phyloP scores from a whole-genome alignment of 139 green algal species.

The Axilococcus clingmanii region DNA sequence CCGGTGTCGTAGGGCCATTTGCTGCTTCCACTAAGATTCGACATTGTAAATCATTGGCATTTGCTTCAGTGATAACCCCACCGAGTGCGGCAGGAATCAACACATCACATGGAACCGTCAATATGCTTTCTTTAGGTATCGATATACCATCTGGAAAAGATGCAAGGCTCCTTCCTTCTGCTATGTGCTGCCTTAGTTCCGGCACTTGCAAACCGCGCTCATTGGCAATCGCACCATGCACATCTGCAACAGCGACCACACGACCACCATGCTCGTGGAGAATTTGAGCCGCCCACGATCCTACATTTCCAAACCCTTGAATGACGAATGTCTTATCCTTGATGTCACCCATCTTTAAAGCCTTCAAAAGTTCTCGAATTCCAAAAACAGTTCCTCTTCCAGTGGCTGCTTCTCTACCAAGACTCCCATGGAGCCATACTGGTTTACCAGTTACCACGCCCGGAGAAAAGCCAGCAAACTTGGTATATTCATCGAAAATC shows the following conservation, averaged over 20 bases:
- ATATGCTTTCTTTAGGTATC: conserved; percentile 40
- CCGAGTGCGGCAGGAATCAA: conserved; percentile 83
- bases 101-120: conserved; percentile 73
- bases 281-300: conserved; percentile 47
- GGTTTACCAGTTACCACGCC: conserved; percentile 83
- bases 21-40: conserved; percentile 77
- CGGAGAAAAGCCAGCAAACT: conserved; percentile 72
- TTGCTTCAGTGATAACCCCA: conserved; percentile 50
- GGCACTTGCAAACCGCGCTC: conserved; percentile 62
- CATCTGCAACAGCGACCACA: conserved; percentile 74
- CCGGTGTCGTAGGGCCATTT: conserved; percentile 72
- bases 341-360: conserved; percentile 29
- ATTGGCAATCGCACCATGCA: conserved; percentile 54
- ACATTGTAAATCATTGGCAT: conserved; percentile 29
- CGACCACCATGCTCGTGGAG: conserved; percentile 61
- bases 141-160: conserved; percentile 17
- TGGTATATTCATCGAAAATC: conserved; percentile 88
- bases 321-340: conserved; percentile 67
- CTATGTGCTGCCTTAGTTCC: conserved; percentile 48
- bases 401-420: conserved; percentile 76
- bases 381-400: conserved; percentile 67
- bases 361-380: conserved; percentile 55
- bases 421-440: conserved; percentile 72
- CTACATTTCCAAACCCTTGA: conserved; percentile 91
- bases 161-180: conserved; percentile 19